Percentiles rank a stretch among this genome's conserved stretches.
These are phyloP conservation scores for Onygena corvina DNA, from an alignment of 2,329 filamentous ascomycete genomes.

Conservation along the genomic window DNA sequence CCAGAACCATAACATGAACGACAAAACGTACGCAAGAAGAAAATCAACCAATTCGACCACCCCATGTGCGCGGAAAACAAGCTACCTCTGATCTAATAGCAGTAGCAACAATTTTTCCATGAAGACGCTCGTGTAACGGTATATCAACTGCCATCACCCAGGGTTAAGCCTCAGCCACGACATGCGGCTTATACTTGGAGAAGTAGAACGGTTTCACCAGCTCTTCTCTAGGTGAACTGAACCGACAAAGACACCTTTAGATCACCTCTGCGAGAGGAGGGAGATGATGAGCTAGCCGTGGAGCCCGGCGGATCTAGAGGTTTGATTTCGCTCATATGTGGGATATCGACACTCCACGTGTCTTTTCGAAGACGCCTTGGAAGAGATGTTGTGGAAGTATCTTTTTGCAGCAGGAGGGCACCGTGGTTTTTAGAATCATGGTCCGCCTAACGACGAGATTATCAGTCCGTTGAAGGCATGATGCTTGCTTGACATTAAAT, in stretches of 20 bases:
- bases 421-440: neutral
- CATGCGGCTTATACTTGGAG: too few species aligned
- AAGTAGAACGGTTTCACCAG: too few species aligned
- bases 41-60: too few species aligned
- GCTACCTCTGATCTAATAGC: too few species aligned
- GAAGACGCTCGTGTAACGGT: too few species aligned
- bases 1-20: too few species aligned
- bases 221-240: neutral
- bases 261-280: neutral
- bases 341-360: conserved; percentile 5
- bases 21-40: too few species aligned
- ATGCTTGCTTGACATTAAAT: neutral
- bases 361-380: conserved; percentile 1
- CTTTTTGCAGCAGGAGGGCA: neutral
- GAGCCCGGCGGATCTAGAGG: neutral
- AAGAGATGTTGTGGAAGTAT: neutral
- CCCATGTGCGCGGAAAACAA: too few species aligned
- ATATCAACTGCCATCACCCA: too few species aligned
- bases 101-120: too few species aligned
- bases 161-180: too few species aligned
- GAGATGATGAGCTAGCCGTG: neutral
- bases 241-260: neutral
- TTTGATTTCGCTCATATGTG: conserved; percentile 5
- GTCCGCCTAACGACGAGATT: neutral
- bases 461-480: neutral